Evolutionary conservation across 495 filamentous ascomycete genomes (phyloP).

Genomic region (Rusavskia elegans): DNA sequence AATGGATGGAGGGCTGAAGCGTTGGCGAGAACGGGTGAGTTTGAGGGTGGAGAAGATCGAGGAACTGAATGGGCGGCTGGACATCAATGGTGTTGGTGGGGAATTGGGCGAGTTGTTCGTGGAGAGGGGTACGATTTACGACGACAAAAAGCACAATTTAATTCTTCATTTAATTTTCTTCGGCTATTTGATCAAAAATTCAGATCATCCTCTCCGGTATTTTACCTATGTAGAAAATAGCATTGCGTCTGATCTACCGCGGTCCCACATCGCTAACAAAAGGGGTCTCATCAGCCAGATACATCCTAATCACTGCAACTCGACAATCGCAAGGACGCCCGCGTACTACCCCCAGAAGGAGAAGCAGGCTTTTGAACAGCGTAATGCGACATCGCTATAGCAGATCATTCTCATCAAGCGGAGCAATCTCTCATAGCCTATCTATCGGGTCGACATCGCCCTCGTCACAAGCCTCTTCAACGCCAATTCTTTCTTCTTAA

Average conservation of each 20-base stretch:
- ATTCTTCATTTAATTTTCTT: too few relatives aligned
- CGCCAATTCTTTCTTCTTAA: conserved; percentile 99
- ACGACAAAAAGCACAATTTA: too few relatives aligned
- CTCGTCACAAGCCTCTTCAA: conserved; percentile 97
- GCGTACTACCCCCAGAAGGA: neutral
- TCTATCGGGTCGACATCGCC: conserved; percentile 81
- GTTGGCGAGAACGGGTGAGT: neutral
- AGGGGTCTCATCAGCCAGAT: too few relatives aligned
- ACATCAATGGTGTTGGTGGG: conserved; percentile 11
- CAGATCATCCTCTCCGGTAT: too few relatives aligned
- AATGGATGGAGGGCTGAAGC: neutral
- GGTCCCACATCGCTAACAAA: conserved; percentile 20
- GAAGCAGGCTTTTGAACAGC: neutral
- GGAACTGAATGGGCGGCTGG: conserved; percentile 12
- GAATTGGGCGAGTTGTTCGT: neutral
- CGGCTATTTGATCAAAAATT: too few relatives aligned
- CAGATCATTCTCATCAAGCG: neutral
- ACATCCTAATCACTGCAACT: too few relatives aligned
- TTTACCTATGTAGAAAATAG: too few relatives aligned
- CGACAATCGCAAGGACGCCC: too few relatives aligned
- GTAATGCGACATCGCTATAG: neutral
- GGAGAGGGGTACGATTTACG: neutral
- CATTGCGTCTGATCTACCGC: conserved; percentile 9
- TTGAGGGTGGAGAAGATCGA: neutral
- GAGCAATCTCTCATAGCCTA: neutral